A percentile compares a stretch with the other conserved stretches of the same genome.
Evolutionary conservation across 208 protist genomes (phyloP).

Genomic region (Trypanosoma congolense): DNA sequence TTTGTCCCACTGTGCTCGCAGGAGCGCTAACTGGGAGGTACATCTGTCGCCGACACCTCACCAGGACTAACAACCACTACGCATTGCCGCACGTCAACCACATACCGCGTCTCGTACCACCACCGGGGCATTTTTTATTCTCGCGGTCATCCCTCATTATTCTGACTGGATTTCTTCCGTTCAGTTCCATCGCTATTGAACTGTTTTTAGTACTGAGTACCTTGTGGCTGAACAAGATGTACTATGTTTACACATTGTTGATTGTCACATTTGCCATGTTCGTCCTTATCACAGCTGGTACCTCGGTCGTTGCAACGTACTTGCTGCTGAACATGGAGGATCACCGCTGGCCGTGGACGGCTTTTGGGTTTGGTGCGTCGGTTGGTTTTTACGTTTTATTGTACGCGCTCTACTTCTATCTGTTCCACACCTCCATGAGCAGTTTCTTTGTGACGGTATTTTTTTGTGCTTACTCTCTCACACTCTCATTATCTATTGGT

Average conservation of each 20-base stretch:
- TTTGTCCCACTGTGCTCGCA: constrained; percentile 81
- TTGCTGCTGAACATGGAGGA: constrained; percentile 92
- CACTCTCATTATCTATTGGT: constrained; percentile 20
- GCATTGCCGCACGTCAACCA: constrained; percentile 86
- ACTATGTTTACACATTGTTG: constrained; percentile 96
- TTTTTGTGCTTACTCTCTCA: constrained; percentile 83
- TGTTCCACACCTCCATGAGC: constrained; percentile 84
- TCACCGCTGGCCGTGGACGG: constrained; percentile 92
- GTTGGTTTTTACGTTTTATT: constrained; percentile 77
- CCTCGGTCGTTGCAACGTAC: constrained; percentile 88
- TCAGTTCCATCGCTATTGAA: constrained; percentile 94
- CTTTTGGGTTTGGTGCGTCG: constrained; percentile 83
- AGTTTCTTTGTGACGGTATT: constrained; percentile 88
- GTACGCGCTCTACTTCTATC: constrained; percentile 92
- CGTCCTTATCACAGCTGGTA: constrained; percentile 83
- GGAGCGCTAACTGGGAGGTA: constrained; percentile 86
- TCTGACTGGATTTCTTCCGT: constrained; percentile 90
- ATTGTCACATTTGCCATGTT: constrained; percentile 89
- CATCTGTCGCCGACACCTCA: constrained; percentile 22
- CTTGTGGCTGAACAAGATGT: constrained; percentile 96
- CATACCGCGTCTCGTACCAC: constrained; percentile 89
- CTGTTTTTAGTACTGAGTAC: constrained; percentile 94
- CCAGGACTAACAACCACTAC: constrained; percentile 3
- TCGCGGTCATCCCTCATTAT: constrained; percentile 35
- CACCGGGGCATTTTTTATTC: constrained; percentile 53